phyloP scores from a whole-genome alignment of 441 rosid genomes.

The Manihot esculenta region DNA sequence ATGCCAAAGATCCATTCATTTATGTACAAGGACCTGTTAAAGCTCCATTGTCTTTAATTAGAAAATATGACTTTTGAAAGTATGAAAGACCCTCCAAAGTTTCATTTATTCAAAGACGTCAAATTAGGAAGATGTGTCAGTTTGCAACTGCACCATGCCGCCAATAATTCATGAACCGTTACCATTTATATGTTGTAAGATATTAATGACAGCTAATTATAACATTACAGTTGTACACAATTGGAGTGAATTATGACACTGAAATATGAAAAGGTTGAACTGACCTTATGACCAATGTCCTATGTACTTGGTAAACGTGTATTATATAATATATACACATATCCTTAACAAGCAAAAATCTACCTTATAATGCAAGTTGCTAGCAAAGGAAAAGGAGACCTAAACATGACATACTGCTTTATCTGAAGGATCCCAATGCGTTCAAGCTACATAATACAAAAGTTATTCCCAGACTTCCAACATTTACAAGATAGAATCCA shows the following conservation, averaged over 20 bases:
- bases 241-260: constrained; percentile 5
- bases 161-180: constrained; percentile 3
- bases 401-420: background rate
- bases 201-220: constrained; percentile 3
- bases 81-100: background rate
- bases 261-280: background rate
- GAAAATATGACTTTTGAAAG: background rate
- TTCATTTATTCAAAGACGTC: constrained; percentile 1
- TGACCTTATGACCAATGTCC: background rate
- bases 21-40: background rate
- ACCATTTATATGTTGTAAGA: background rate
- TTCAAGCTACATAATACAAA: background rate
- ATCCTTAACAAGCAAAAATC: no score
- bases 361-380: background rate
- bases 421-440: background rate
- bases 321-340: no score
- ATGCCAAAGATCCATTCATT: background rate
- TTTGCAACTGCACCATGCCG: background rate
- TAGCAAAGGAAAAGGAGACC: background rate
- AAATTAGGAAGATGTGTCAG: background rate
- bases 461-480: background rate
- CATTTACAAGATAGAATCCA: background rate
- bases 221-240: background rate
- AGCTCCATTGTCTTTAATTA: background rate
- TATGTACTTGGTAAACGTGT: no score